These are phyloP conservation scores for Trichophyton simii DNA, from an alignment of 2,329 filamentous ascomycete species.

Conservation along the genomic window DNA sequence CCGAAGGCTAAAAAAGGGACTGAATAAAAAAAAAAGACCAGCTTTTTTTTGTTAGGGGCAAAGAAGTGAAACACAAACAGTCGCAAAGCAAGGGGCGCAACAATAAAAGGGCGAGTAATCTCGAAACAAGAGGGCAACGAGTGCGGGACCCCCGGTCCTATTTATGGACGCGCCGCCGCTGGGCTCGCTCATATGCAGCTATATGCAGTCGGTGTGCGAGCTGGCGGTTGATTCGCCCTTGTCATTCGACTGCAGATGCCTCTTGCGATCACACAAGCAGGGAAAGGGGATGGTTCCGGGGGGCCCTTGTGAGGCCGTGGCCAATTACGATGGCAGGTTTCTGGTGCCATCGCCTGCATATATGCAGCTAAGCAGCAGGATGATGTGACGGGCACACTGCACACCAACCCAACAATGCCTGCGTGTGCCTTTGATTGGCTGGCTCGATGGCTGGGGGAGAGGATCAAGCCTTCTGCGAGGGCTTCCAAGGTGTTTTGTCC, in stretches of 20 bases:
- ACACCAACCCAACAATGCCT: neutral
- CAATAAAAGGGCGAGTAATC: neutral
- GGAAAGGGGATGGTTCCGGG: neutral
- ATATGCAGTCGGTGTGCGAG: neutral
- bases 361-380: neutral
- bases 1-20: neutral
- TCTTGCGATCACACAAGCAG: neutral
- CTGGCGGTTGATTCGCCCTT: neutral
- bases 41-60: constrained; percentile 2
- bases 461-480: constrained; percentile 1
- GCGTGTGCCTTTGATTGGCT: neutral
- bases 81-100: neutral
- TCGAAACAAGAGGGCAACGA: neutral
- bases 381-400: neutral
- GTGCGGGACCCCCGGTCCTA: constrained; percentile 1
- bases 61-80: constrained; percentile 2
- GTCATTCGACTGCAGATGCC: neutral
- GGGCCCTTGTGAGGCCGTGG: neutral
- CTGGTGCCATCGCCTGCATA: constrained; percentile 1
- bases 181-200: neutral
- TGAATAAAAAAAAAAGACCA: constrained; percentile 3
- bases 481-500: neutral
- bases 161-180: constrained; percentile 1
- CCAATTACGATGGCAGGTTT: neutral
- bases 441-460: neutral